Evolutionary conservation across 2,329 filamentous ascomycete species (phyloP), one percentile per base, ranked within the genome.

Genomic region (Tolypocladium sp.): DNA sequence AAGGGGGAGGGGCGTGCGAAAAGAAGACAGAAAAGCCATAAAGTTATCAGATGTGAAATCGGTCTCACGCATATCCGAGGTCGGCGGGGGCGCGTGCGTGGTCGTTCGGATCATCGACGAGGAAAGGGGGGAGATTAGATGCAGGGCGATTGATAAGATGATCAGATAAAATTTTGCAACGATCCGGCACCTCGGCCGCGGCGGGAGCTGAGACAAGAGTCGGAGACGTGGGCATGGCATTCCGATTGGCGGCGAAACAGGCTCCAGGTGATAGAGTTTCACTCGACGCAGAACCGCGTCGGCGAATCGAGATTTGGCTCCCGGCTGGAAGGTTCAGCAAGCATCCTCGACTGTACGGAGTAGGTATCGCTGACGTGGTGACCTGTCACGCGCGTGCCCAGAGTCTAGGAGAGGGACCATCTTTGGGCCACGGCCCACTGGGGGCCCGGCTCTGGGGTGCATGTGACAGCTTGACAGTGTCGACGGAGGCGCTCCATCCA

Each of bases 121-220:
- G 30, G 10, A 46, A 30, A 27, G 12, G 35, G 17, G 38, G n/a
- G 55, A 53, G 58, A 49, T 59, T 46, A 35, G 38, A 53, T 54
- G 38, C 5, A 27, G 42, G 22, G 44, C 17, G 59, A 58, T 58
- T 60, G 59, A 60, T 60, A 58, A 60, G 59, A 60, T 60, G 53
- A 60, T 60, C 59, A 58, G 59, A 60, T 60, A 58, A 58, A 51
- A 27, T 42, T 35, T 41, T 20, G 30, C 49, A 37, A 4, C 49
- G 20, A 22, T 33, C 30, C 49, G 27, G 5, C 46, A 5, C 22
- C 22, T 5, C 15, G 37, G 37, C 37, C 37, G 15, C 46, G 17
- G n/a, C n/a, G n/a, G n/a, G 27, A 7, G 22, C 13, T 44, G 27
- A 41, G 54, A 30, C 38, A 56, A 15, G 54, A 56, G 25, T 40